Evolutionary conservation across 2,329 filamentous ascomycete genomes (phyloP), one percentile per base, ranked within the genome.

Genomic region (Fusarium globosum): DNA sequence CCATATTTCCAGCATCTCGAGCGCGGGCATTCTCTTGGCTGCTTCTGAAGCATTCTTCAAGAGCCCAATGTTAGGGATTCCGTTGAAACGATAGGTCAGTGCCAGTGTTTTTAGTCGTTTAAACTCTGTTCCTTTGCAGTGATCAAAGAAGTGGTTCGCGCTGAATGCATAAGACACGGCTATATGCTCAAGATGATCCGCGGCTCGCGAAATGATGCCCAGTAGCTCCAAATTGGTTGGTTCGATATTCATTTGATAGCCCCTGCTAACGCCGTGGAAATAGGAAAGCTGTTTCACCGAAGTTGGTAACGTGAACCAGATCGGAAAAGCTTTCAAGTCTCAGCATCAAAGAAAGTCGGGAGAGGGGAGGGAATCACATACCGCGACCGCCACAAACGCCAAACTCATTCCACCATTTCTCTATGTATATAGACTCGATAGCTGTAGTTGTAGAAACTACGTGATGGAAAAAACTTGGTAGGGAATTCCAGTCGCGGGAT

Each of bases 281-380:
- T 30, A 48, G 14, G 45, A 48, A 30, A 48, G 7, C 12, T 48
- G 26, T 30, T 30, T 48, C 20, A 48, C 28, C 15, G 45, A 48
- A 11, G 9, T 14, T 16, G 26, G 45, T 1, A 48, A 16, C 3
- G 4, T 30, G 11, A 30, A n/a, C 10, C 10, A 2, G 7, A 3
- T 21, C 20, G 26, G 16, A 15, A 16, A 12, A 48, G 6, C 45
- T 48, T 16, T 30, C 14, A n/a, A 12, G 14, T n/a, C 6, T 48
- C 10, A 21, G 4, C 26, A 11, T 30, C 4, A 21, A 16, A 30
- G 7, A 3, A 30, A 16, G 15, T 4, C 28, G 7, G 7, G 2
- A 48, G 26, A 9, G 4, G 28, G 30, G 21, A 20, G 16, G 16
- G n/a, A 14, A 15, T 20, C 6, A 20, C 48, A 11, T 35, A 51